Base-by-base conservation (phyloP, 2,329 filamentous ascomycete genomes). In the Teratosphaeria gauchensis region DNA sequence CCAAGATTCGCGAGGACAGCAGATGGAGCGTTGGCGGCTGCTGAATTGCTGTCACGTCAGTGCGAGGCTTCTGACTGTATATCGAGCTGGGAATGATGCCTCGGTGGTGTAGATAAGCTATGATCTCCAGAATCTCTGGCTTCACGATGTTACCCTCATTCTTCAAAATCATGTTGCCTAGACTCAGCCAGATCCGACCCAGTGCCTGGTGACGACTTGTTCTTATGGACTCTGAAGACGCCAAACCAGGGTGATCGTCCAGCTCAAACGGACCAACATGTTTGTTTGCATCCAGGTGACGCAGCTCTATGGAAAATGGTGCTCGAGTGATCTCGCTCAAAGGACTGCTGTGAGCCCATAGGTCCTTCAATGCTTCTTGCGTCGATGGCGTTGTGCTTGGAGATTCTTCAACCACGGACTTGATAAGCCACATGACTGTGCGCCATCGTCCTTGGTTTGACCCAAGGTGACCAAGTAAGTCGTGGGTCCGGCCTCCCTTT, bases 21-120 rank as follows among this genome's bases (percentile, higher is more conserved):
- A 79, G 65, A 56, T 78, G 74, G 3, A 80, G 69, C 5, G 75
- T 74, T 3, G 78, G 78, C 32, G 78, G 77, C 60, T 78, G 77
- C 57, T 74, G 76, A 5, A 77, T 68, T 9, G 72, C 73, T 58
- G 68, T 69, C 7, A 65, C 64, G 56, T 74, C 70, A 9, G 67
- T 64, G 12, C 67, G 64, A 1, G 73, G 69, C 9, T 66, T 67
- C 54, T 74, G 73, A 12, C 72, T 69, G 63, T 79, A 78, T 42
- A 79, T 73, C 11, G 75, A 73, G 38, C 75, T 70, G 14, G 78
- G 74, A 66, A 80, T 77, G 56, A 79, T 68, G 33, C 73, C 76
- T 31, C 69, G 64, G 63, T 79, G 78, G 62, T 80, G 78, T 16
- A 80, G 62, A 48, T 76, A 69, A 5, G 78, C 78, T 46, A 80